A percentile compares a stretch with the other conserved stretches of the same genome.
These are phyloP conservation scores for Candida frijolesensis DNA, from an alignment of 1,139 yeast species.

Conservation along the genomic window DNA sequence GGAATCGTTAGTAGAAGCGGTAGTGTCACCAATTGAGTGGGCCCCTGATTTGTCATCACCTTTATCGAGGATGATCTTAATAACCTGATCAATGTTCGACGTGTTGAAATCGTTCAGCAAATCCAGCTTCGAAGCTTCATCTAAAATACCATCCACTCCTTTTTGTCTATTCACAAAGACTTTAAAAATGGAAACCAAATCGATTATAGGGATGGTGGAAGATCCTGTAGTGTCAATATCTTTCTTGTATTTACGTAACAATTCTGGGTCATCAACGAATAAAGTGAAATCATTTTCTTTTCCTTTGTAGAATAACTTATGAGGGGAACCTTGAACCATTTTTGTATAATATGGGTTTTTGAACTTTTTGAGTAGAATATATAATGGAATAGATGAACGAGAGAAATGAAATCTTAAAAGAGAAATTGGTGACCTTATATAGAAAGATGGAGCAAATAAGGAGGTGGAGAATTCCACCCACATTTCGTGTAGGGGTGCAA, in stretches of 20 bases:
- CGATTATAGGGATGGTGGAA: conserved; percentile 59
- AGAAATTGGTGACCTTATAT: background rate
- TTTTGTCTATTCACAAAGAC: conserved; percentile 64
- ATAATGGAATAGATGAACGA: background rate
- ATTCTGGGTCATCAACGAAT: conserved; percentile 58
- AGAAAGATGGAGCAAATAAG: background rate
- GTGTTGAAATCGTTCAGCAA: conserved; percentile 69
- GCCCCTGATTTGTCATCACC: conserved; percentile 51
- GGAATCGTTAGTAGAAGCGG: conserved; percentile 38
- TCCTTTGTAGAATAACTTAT: conserved; percentile 69
- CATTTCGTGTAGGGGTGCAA: background rate
- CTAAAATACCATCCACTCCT: conserved; percentile 72
- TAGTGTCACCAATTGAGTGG: conserved; percentile 20
- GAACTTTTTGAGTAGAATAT: background rate
- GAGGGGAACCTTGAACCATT: conserved; percentile 23
- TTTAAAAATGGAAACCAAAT: conserved; percentile 65
- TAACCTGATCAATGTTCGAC: conserved; percentile 46
- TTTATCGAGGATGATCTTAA: conserved; percentile 54
- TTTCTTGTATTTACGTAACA: conserved; percentile 49
- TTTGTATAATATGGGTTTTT: conserved; percentile 15
- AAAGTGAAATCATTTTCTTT: conserved; percentile 61
- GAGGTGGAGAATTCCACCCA: background rate
- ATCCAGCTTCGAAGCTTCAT: conserved; percentile 70
- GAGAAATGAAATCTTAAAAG: background rate
- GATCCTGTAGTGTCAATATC: conserved; percentile 31